phyloP scores from a whole-genome alignment of 2,329 filamentous ascomycete species.

The Penicillium sp. region DNA sequence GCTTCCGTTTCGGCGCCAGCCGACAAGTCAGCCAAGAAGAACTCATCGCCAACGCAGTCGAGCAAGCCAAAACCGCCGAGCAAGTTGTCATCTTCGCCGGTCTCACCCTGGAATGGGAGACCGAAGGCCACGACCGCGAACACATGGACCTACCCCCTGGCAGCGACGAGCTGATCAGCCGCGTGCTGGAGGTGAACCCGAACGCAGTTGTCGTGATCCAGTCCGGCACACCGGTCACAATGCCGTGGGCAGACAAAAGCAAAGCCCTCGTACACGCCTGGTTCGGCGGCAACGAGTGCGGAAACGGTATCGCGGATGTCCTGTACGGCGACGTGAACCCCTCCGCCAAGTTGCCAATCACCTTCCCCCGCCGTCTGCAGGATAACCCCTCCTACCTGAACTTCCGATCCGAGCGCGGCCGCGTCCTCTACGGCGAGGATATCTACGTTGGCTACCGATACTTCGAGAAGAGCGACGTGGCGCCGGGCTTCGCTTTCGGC shows the following conservation, averaged over 20 bases:
- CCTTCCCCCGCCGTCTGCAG: constrained; percentile 66
- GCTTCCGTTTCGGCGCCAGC: constrained; percentile 62
- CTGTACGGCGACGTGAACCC: constrained; percentile 74
- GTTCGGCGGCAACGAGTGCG: constrained; percentile 86
- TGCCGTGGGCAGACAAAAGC: constrained; percentile 49
- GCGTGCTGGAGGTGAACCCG: constrained; percentile 65
- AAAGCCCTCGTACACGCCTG: constrained; percentile 70
- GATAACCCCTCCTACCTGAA: constrained; percentile 77
- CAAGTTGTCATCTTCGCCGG: constrained; percentile 78
- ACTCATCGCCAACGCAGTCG: constrained; percentile 66
- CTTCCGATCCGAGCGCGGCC: constrained; percentile 67
- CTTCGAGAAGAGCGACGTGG: constrained; percentile 69
- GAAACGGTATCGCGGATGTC: constrained; percentile 76
- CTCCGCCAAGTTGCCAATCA: constrained; percentile 71
- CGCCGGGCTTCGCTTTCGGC: constrained; percentile 73
- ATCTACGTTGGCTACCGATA: constrained; percentile 79
- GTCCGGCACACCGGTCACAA: constrained; percentile 67
- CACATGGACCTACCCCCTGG: constrained; percentile 58
- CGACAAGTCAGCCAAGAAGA: constrained; percentile 58
- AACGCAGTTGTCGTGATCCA: constrained; percentile 73
- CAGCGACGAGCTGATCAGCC: constrained; percentile 60
- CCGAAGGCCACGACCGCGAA: constrained; percentile 65
- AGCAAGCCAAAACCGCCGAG: constrained; percentile 67
- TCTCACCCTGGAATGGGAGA: constrained; percentile 79
- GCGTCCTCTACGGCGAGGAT: constrained; percentile 75